Evolutionary conservation across 2,329 filamentous ascomycete genomes (phyloP), one percentile per base, ranked within the genome.

Genomic region (Diaporthe citrichinensis): DNA sequence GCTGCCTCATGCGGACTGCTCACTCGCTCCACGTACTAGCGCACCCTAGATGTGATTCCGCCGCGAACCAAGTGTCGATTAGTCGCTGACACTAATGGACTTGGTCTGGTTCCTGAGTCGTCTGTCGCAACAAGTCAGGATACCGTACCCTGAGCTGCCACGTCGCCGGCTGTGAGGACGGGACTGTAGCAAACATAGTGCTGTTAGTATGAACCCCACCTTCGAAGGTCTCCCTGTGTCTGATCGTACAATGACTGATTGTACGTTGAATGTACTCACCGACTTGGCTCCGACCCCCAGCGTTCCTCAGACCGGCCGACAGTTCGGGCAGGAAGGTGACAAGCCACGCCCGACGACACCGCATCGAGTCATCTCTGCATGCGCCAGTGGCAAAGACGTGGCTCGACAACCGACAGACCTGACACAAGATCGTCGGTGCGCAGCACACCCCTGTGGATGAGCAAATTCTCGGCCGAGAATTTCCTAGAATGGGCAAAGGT

Each of bases 351-450:
- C 15, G 9, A 46, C 39, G 10, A 34, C 17, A 12, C 41, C 41
- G 14, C 61, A 67, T 44, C 44, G n/a, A n/a, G 61, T 31, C 12
- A 23, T 20, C 2, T 51, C n/a, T 67, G 44, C 62, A 67, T 67
- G 14, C 20, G 34, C 31, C 62, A 53, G 62, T 67, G 62, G 62
- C 62, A 9, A 51, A 68, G n/a, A n/a, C 14, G 36, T 17, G 36
- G 8, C 59, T 28, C 39, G 12, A 28, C 15, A 20, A 20, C 4
- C 12, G 5, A 20, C 25, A 20, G 1, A 17, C 15, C 36, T 44
- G 14, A 12, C 20, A 17, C 36, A 51, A 36, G 28, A 67, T 67
- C 14, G 39, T 6, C n/a, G 25, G 7, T 25, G 8, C 39, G 39
- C 39, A 31, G 23, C 14, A 23, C 15, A 23, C 4, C 23, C 62